These are phyloP conservation scores for Hanseniaspora guilliermondii DNA, from an alignment of 805 yeast species.

Conservation along the genomic window DNA sequence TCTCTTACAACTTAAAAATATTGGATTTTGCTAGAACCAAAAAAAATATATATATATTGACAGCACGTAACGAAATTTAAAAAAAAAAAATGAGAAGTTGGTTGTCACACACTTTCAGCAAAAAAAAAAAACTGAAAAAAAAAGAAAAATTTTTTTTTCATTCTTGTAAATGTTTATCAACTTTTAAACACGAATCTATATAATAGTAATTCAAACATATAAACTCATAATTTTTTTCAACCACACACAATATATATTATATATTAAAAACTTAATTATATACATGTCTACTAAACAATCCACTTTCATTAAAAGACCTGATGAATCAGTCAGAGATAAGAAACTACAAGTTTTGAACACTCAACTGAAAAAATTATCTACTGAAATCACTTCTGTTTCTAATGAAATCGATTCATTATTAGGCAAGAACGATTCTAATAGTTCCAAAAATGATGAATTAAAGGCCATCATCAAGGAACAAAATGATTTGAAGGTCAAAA, in stretches of 20 bases:
- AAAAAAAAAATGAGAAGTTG: no score
- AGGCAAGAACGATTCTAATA: slow-evolving; percentile 35
- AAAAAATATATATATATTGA: not conserved
- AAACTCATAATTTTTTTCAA: no score
- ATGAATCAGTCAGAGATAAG: slow-evolving; percentile 49
- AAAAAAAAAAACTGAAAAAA: no score
- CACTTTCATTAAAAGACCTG: slow-evolving; percentile 53
- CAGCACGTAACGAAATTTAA: no score
- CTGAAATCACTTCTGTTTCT: slow-evolving; percentile 38
- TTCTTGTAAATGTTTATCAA: not conserved
- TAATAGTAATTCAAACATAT: not conserved
- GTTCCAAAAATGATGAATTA: slow-evolving; percentile 38
- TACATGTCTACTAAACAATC: slow-evolving; percentile 24
- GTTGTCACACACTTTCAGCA: no score
- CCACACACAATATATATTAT: not conserved
- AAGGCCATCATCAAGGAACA: slow-evolving; percentile 36
- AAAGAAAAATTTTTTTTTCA: not conserved
- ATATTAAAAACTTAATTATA: not conserved
- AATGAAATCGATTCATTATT: slow-evolving; percentile 39
- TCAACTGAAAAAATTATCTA: slow-evolving; percentile 53
- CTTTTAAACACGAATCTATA: not conserved
- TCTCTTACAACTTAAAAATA: no score
- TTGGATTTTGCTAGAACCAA: not conserved
- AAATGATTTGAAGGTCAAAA: slow-evolving; percentile 36
- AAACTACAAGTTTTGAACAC: slow-evolving; percentile 42